These are phyloP conservation scores for Dalechampia spathulata DNA, from an alignment of 441 rosid species.

Conservation along the genomic window DNA sequence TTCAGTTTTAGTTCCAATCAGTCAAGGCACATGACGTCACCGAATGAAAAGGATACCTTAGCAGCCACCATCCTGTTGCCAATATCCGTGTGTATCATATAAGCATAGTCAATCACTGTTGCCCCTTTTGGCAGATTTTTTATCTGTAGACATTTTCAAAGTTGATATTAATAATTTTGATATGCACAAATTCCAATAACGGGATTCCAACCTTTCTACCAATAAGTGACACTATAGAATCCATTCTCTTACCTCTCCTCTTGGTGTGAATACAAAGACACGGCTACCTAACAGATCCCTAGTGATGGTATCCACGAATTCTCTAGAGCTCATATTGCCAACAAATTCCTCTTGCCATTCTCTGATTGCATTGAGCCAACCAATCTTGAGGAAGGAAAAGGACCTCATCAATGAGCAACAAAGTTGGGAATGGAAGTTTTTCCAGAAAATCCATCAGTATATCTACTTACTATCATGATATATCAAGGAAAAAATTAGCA, in stretches of 20 bases:
- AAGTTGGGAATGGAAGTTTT: conserved; percentile 13
- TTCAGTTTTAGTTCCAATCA: background rate
- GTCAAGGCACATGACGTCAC: background rate
- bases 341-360: conserved; percentile 99
- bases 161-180: conserved; percentile 11
- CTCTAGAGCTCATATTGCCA: conserved; percentile 99
- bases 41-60: conserved; percentile 44
- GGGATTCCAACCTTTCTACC: background rate
- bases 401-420: conserved; percentile 30
- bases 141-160: conserved; percentile 42
- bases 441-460: conserved; percentile 20
- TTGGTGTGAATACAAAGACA: conserved; percentile 89
- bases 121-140: conserved; percentile 96
- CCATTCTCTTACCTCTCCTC: conserved; percentile 73
- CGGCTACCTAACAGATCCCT: conserved; percentile 92
- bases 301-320: conserved; percentile 92
- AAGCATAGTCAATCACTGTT: conserved; percentile 90
- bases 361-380: conserved; percentile 98
- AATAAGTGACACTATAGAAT: conserved; percentile 9
- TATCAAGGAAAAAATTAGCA: conserved; percentile 18
- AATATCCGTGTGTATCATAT: conserved; percentile 92
- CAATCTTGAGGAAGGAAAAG: conserved; percentile 65
- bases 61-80: conserved; percentile 99
- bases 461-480: conserved; percentile 15
- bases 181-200: conserved; percentile 1